phyloP scores from a whole-genome alignment of 257 asterid genomes.

The Solanum lycopersicoides region DNA sequence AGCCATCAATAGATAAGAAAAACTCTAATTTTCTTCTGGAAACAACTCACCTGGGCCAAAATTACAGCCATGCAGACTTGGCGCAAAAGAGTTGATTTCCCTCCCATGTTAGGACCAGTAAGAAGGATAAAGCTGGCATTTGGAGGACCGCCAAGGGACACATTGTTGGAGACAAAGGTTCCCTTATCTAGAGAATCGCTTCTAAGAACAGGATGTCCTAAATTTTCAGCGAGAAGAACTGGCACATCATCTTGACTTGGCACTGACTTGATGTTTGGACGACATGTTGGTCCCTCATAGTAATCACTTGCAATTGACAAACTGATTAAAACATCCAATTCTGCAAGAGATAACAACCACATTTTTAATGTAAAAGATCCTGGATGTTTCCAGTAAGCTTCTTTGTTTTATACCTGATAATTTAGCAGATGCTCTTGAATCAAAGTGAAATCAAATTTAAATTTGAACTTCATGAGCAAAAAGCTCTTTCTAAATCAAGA shows the following conservation, averaged over 20 bases:
- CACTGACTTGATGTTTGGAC: conserved; percentile 44
- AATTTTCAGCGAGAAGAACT: conserved; percentile 47
- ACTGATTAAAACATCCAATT: conserved; percentile 92
- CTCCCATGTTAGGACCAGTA: conserved; percentile 99
- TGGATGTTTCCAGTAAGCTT: background rate
- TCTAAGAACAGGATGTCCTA: conserved; percentile 87
- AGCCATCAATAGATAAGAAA: conserved; percentile 5
- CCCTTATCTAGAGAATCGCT: conserved; percentile 77
- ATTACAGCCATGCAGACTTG: conserved; percentile 92
- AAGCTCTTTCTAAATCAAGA: background rate
- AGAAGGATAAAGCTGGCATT: conserved; percentile 74
- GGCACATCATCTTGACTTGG: conserved; percentile 48
- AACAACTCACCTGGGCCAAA: conserved; percentile 70
- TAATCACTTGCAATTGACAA: conserved; percentile 74
- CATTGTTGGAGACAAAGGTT: conserved; percentile 75
- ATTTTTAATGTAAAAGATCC: background rate
- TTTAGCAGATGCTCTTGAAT: background rate
- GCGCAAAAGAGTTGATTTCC: conserved; percentile 93
- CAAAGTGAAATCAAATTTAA: background rate
- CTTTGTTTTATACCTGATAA: background rate
- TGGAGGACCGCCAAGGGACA: conserved; percentile 66
- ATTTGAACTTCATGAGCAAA: background rate
- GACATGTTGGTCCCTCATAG: conserved; percentile 74
- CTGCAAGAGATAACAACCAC: conserved; percentile 40
- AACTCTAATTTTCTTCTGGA: background rate